Conservation (phyloP, 2,329 filamentous ascomycete species). For the Aureobasidium sp. region DNA sequence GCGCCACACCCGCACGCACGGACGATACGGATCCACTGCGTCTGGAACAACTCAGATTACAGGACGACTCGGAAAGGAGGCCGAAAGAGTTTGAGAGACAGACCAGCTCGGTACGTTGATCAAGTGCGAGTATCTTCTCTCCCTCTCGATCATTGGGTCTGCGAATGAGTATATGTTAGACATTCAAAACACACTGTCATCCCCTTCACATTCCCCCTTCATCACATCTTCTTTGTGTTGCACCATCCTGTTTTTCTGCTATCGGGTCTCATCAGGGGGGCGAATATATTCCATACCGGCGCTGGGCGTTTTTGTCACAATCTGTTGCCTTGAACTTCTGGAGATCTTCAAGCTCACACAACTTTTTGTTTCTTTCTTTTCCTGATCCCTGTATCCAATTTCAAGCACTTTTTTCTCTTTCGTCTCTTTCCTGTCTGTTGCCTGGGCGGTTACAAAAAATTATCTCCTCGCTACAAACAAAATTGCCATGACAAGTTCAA, state of each 20-base stretch:
- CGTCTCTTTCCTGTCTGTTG: background rate
- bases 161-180: conserved; percentile 10
- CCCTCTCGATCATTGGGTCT: background rate
- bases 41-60: conserved; percentile 80
- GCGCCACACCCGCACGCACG: conserved; percentile 35
- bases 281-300: conserved; percentile 1
- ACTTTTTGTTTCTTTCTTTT: background rate
- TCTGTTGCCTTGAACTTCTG: conserved; percentile 8
- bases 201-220: background rate
- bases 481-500: background rate
- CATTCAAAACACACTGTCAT: conserved; percentile 4
- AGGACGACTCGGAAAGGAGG: conserved; percentile 60
- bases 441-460: background rate
- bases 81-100: conserved; percentile 20
- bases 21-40: conserved; percentile 75
- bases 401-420: conserved; percentile 2
- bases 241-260: background rate
- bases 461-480: conserved; percentile 6
- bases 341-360: background rate
- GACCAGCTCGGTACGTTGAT: conserved; percentile 30
- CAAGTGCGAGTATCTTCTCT: conserved; percentile 15
- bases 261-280: background rate
- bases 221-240: conserved; percentile 3
- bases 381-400: conserved; percentile 2
- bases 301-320: conserved; percentile 3